Evolutionary conservation across 768 basidiomycete genomes (phyloP).

Genomic region (Cytidiella melzeri): DNA sequence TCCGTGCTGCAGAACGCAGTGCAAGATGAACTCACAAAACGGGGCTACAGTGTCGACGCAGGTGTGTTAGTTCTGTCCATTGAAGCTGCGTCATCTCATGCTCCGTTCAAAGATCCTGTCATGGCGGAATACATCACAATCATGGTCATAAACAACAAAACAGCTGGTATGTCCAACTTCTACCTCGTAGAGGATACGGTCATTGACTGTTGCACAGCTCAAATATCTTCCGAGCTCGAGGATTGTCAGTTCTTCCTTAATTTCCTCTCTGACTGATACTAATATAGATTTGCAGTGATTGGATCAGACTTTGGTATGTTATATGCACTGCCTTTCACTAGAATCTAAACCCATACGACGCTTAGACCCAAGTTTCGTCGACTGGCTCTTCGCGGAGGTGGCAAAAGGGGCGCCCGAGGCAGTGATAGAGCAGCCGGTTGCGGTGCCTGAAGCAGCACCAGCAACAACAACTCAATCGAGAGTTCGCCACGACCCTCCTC

Average conservation of each 20-base stretch:
- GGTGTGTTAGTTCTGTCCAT: conserved; percentile 39
- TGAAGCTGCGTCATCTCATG: conserved; percentile 11
- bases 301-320: conserved; percentile 74
- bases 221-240: conserved; percentile 84
- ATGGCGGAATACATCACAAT: conserved; percentile 96
- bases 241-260: conserved; percentile 45
- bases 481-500: conserved; percentile 24
- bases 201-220: conserved; percentile 46
- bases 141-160: conserved; percentile 93
- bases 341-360: conserved; percentile 13
- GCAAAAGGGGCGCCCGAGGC: conserved; percentile 59
- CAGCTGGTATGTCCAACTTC: conserved; percentile 44
- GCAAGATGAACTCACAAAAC: conserved; percentile 72
- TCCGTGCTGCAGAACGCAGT: conserved; percentile 53
- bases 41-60: conserved; percentile 70
- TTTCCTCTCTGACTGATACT: conserved; percentile 1
- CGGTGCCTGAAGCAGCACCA: conserved; percentile 20
- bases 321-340: conserved; percentile 2
- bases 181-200: conserved; percentile 10
- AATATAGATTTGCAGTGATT: conserved; percentile 41
- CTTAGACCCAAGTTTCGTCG: conserved; percentile 75
- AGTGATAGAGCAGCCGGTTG: conserved; percentile 34
- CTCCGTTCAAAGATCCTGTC: conserved; percentile 54
- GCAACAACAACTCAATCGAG: conserved; percentile 28
- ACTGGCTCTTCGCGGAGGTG: conserved; percentile 83